These are phyloP conservation scores for Tricholoma sp. DNA, from an alignment of 768 basidiomycete species.

Conservation along the genomic window DNA sequence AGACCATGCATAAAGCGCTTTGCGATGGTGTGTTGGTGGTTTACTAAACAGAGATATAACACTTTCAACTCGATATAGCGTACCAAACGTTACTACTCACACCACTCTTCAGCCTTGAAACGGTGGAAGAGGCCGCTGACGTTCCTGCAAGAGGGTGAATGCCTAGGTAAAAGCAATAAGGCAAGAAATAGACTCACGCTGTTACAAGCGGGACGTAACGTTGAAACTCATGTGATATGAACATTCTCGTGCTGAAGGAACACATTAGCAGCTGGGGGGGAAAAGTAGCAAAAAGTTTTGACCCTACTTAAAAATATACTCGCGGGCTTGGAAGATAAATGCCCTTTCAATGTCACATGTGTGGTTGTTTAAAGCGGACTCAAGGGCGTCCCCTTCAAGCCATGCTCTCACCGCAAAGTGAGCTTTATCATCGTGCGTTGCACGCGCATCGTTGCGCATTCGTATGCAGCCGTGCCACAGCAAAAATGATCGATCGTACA, in stretches of 20 bases:
- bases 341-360: constrained; percentile 63
- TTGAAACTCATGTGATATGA: constrained; percentile 65
- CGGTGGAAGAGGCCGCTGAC: constrained; percentile 44
- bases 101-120: constrained; percentile 60
- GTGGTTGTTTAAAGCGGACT: constrained; percentile 56
- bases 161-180: background rate
- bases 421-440: constrained; percentile 46
- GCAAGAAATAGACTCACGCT: constrained; percentile 33
- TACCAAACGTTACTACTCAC: constrained; percentile 34
- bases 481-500: constrained; percentile 63
- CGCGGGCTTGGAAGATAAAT: constrained; percentile 65
- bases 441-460: constrained; percentile 40
- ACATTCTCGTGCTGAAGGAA: constrained; percentile 55
- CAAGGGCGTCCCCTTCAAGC: constrained; percentile 65
- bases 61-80: constrained; percentile 1
- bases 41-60: constrained; percentile 34
- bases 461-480: constrained; percentile 71
- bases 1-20: constrained; percentile 56
- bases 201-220: constrained; percentile 56
- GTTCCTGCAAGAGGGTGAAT: constrained; percentile 25
- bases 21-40: constrained; percentile 55
- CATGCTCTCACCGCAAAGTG: constrained; percentile 64
- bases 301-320: constrained; percentile 72
- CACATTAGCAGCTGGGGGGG: background rate
- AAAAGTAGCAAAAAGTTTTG: background rate